Conservation (phyloP, 257 asterid genomes). For the Verbascum thapsus region DNA sequence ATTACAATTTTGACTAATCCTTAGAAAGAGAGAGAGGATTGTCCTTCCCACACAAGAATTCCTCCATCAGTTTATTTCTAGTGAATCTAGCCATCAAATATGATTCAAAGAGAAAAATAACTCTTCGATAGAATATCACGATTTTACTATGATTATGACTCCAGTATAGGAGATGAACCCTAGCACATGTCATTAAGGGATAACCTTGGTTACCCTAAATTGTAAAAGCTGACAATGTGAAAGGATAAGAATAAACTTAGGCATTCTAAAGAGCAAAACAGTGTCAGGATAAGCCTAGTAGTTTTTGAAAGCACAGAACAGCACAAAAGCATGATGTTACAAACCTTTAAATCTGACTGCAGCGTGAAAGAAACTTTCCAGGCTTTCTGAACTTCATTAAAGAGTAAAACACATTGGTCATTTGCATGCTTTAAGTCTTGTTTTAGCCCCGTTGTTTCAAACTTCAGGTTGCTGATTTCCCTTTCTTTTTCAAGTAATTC, state of each 20-base stretch:
- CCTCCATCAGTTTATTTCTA: no score
- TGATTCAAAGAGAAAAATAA: no score
- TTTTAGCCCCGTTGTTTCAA: slow-evolving; percentile 58
- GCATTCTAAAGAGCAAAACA: slow-evolving; percentile 16
- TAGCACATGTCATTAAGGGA: no score
- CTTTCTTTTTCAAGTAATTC: slow-evolving; percentile 88
- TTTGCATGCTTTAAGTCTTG: slow-evolving; percentile 78
- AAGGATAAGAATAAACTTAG: slow-evolving; percentile 32
- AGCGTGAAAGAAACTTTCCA: slow-evolving; percentile 91
- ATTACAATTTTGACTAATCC: no score
- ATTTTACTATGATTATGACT: no score
- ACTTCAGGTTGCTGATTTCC: slow-evolving; percentile 70
- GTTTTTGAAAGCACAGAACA: slow-evolving; percentile 30
- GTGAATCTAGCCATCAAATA: no score
- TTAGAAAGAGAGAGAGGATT: no score
- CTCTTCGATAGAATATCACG: no score
- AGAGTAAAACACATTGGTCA: slow-evolving; percentile 90
- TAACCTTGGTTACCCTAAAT: neutral
- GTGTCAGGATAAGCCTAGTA: slow-evolving; percentile 22
- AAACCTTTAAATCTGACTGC: slow-evolving; percentile 95
- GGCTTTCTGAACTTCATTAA: slow-evolving; percentile 97
- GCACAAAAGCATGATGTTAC: slow-evolving; percentile 28
- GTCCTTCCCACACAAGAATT: no score
- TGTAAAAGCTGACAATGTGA: slow-evolving; percentile 27
- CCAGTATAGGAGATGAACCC: no score